phyloP scores from a whole-genome alignment of 805 yeast species.

The Ogataea corticis region DNA sequence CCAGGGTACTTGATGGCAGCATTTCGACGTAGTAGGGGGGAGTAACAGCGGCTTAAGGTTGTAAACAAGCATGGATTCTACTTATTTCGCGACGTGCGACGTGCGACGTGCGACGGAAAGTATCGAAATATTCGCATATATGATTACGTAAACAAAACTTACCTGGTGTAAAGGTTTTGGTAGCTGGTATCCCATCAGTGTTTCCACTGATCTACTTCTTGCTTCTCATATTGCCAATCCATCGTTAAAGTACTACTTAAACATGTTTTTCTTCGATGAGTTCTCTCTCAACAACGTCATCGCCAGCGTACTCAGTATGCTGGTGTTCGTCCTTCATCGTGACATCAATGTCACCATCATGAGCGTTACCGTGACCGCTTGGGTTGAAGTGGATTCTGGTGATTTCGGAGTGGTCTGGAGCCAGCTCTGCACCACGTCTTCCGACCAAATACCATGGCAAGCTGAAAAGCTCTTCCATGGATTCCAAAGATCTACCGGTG shows the following conservation, averaged over 20 bases:
- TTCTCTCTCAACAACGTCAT: slow-evolving; percentile 12
- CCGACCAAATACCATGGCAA: slow-evolving; percentile 62
- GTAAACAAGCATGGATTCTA: not conserved
- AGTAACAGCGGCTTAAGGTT: not conserved
- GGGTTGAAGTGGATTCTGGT: slow-evolving; percentile 17
- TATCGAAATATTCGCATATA: too few relatives aligned
- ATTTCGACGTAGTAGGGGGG: not conserved
- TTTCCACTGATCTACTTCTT: too few relatives aligned
- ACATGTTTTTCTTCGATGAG: slow-evolving; percentile 1
- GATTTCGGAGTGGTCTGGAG: slow-evolving; percentile 43
- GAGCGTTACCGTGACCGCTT: slow-evolving; percentile 16
- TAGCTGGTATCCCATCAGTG: too few relatives aligned
- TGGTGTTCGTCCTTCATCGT: slow-evolving; percentile 14
- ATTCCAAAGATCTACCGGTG: slow-evolving; percentile 50
- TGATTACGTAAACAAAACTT: too few relatives aligned
- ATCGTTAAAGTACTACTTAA: not conserved
- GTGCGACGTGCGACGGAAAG: not conserved
- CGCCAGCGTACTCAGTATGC: slow-evolving; percentile 16
- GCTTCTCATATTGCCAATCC: too few relatives aligned
- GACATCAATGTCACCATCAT: slow-evolving; percentile 15
- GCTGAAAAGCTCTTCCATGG: slow-evolving; percentile 51
- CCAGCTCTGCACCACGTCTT: slow-evolving; percentile 50
- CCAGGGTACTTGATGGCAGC: slow-evolving; percentile 4
- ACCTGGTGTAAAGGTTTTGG: slow-evolving; percentile 3
- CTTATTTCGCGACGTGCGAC: not conserved